Base-by-base conservation (phyloP, 2,329 filamentous ascomycete genomes). In the Parastagonospora nodorum region DNA sequence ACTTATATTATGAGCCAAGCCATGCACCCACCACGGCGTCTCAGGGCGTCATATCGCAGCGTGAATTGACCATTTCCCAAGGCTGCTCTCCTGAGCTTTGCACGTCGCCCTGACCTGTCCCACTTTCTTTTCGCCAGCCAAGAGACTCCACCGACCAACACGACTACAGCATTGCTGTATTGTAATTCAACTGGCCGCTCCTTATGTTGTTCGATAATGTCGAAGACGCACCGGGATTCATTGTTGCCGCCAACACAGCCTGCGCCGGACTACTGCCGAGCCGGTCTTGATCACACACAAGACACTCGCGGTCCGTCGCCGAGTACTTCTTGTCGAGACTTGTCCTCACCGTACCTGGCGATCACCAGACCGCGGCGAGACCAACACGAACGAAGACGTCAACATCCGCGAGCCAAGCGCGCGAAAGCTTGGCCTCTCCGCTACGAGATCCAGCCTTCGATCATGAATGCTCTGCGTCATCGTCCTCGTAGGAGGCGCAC, bases 1-100 rank as follows among this genome's bases (percentile, higher is more conserved):
- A 49, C 28, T 53, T 50, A 58, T 49, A 54, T 57, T 49, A 54
- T 57, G 53, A 51, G 47, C 60, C 60, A 61, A 61, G 60, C 48
- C 42, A 29, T 29, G 32, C 55, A 15, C 39, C 39, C 27, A 30
- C 39, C 41, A 42, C 30, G 45, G 37, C 46, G 39, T 46, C 55
- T 54, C 60, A 54, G 51, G 51, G 60, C 60, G 58, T 52, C 52
- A 57, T 47, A 50, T 48, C 24, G 46, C 44, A 48, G 29, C 48
- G 43, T 37, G 24, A 48, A 33, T 8, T 32, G 42, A 29, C 40
- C 35, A 32, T 45, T 52, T 31, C 42, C 14, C 37, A 24, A 7
- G 8, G 11, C 39, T 5, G 11, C 11, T 12, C 35, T 37, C 35
- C 35, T 37, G 35, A 37, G 11, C 19, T 16, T 28, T 15, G 10